These are phyloP conservation scores for Pilasporangium apinafurcum DNA, from an alignment of 352 stramenopile genomes.

Conservation along the genomic window DNA sequence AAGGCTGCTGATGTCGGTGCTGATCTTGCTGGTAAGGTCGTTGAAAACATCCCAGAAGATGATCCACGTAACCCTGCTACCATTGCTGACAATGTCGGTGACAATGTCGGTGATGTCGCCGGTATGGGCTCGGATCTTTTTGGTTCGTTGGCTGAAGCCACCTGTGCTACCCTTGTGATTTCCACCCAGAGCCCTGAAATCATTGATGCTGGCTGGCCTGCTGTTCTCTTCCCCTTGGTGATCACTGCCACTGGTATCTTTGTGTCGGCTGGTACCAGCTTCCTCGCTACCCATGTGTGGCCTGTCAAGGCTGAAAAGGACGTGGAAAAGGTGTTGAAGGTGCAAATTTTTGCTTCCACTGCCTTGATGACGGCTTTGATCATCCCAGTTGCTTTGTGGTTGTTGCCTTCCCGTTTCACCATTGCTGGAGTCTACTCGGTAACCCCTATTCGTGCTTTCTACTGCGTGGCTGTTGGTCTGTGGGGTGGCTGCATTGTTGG, in stretches of 20 bases:
- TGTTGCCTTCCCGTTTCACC: conserved; percentile 90
- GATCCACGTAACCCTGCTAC: conserved; percentile 98
- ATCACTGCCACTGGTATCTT: conserved; percentile 97
- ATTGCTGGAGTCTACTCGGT: conserved; percentile 70
- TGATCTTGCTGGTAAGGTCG: conserved; percentile 99
- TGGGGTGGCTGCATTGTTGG: conserved; percentile 97
- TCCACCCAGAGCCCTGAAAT: conserved; percentile 89
- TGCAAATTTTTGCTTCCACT: conserved; percentile 98
- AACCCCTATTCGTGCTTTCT: conserved; percentile 84
- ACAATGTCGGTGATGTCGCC: conserved; percentile 99
- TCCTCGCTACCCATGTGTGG: conserved; percentile 97
- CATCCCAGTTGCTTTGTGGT: conserved; percentile 84
- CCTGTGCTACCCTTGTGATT: conserved; percentile 98
- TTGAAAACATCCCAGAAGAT: conserved; percentile 98
- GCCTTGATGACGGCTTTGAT: conserved; percentile 94
- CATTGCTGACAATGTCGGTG: conserved; percentile 99
- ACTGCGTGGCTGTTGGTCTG: conserved; percentile 94
- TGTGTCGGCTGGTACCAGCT: conserved; percentile 94
- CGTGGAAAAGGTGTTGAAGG: conserved; percentile 96
- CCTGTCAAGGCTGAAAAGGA: conserved; percentile 94
- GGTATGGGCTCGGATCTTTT: conserved; percentile 99
- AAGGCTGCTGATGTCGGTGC: conserved; percentile 99
- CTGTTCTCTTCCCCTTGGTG: conserved; percentile 95
- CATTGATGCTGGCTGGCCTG: conserved; percentile 89
- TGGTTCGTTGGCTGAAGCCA: conserved; percentile 98